Conservation (phyloP, 345 rosid species). For the Rubroshorea leprosula region DNA sequence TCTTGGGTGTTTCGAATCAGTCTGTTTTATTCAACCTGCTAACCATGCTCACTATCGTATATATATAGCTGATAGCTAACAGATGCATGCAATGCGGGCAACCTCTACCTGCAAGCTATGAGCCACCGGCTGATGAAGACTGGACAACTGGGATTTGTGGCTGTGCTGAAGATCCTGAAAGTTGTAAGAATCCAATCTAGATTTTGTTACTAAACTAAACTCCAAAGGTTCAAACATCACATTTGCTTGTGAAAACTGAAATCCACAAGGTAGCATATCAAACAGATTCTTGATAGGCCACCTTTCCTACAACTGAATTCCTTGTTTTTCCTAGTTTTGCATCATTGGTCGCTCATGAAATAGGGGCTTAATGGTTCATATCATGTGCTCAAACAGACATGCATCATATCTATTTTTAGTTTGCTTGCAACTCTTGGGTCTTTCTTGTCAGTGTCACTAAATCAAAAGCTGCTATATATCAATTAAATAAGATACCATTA, state of each 20-base stretch:
- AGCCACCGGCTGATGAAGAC: constrained; percentile 91
- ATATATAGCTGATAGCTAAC: constrained; percentile 42
- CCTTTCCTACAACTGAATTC: too few species aligned
- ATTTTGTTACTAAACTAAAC: background rate
- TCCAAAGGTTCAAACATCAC: background rate
- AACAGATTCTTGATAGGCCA: too few species aligned
- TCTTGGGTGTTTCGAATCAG: background rate
- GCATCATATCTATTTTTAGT: too few species aligned
- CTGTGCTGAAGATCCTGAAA: constrained; percentile 63
- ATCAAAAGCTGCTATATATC: too few species aligned
- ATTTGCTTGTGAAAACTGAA: background rate
- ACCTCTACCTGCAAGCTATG: constrained; percentile 64
- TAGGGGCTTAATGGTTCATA: too few species aligned
- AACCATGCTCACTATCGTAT: constrained; percentile 1
- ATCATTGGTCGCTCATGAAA: too few species aligned
- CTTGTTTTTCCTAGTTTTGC: too few species aligned
- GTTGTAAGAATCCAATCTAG: constrained; percentile 43
- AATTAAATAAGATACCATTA: too few species aligned
- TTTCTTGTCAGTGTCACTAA: too few species aligned
- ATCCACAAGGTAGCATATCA: too few species aligned
- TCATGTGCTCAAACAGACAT: too few species aligned
- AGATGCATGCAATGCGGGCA: constrained; percentile 84
- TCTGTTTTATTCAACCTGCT: background rate
- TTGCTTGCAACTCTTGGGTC: too few species aligned
- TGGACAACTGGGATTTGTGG: constrained; percentile 82